Evolutionary conservation across 306 rosid genomes (phyloP), one percentile per base, ranked within the genome.

Genomic region (Rubus parviflorus): DNA sequence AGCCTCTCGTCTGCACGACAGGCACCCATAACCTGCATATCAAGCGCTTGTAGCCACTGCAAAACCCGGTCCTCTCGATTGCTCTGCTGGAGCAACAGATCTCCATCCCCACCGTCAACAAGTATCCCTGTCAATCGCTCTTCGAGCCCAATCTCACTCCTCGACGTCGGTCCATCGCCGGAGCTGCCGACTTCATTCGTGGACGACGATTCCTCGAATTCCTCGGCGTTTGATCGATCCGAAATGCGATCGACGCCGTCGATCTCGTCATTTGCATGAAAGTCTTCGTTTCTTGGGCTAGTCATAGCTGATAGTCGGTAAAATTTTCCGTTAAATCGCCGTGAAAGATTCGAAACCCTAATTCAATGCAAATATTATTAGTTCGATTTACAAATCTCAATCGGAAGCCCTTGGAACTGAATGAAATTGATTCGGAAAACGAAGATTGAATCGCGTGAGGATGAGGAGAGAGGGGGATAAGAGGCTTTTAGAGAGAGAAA

Each of bases 1-100:
- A 96, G 47, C 83, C 97, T 82, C 89, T 92, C 98, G 45, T 91
- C 98, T 16, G 91, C 85, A 3, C 98, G 97, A 81, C 99, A 96
- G 11, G 99, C 99, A 3, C 99, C 98, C 85, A 88, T 81, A 38
- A 92, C 89, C 81, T 96, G 99, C 92, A 89, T 78, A 75, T 96
- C 97, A 35, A 96, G 91, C 77, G 98, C 99, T 86, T 89, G 96
- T 5, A 96, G 86, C 94, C 98, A 96, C 84, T 78, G 89, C 79
- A 96, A 43, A 73, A 92, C 81, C 48, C 88, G 79, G 51, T 87
- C 96, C 23, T 86, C 99, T 22, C 97, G 77, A 68, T 91, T 82
- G 54, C 77, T 92, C 61, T 76, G 89, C 83, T 92, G 97, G 46
- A 92, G 88, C 91, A 92, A 85, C 83, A 95, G 91, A 89, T 95